Conservation (phyloP, 257 asterid genomes). For the Primulina eburnea region DNA sequence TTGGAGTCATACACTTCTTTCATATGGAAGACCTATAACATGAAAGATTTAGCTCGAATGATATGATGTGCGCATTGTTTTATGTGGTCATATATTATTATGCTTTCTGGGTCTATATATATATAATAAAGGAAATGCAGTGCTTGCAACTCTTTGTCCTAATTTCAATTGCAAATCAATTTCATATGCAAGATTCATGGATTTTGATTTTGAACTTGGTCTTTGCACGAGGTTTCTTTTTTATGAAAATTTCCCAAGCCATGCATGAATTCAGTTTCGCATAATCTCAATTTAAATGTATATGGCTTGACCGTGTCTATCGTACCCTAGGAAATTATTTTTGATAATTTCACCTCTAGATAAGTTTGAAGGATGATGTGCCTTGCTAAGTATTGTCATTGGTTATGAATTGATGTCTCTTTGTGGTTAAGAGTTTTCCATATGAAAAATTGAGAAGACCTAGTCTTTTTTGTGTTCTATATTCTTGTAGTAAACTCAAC, state of each 20-base stretch:
- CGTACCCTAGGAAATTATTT: not conserved
- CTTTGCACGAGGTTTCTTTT: too few relatives aligned
- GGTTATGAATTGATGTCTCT: not conserved
- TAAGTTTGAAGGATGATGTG: not conserved
- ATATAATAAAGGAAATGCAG: too few relatives aligned
- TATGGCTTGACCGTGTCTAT: too few relatives aligned
- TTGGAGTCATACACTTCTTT: slow-evolving; percentile 1
- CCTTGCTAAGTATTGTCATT: not conserved
- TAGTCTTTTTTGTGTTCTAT: not conserved
- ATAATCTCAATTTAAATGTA: too few relatives aligned
- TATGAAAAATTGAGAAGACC: not conserved
- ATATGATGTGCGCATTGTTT: not conserved
- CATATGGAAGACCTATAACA: slow-evolving; percentile 3
- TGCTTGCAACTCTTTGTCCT: too few relatives aligned
- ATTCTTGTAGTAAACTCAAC: not conserved
- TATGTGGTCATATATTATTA: not conserved
- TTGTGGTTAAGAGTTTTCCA: not conserved
- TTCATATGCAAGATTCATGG: too few relatives aligned
- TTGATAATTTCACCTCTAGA: not conserved
- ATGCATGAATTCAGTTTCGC: too few relatives aligned
- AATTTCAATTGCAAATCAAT: too few relatives aligned
- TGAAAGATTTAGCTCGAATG: slow-evolving; percentile 1
- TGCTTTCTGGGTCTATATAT: too few relatives aligned
- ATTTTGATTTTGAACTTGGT: too few relatives aligned
- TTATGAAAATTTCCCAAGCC: too few relatives aligned